A percentile compares a stretch with the other conserved stretches of the same genome.
These are phyloP conservation scores for Fusarium sp. DNA, from an alignment of 2,329 filamentous ascomycete species.

Conservation along the genomic window DNA sequence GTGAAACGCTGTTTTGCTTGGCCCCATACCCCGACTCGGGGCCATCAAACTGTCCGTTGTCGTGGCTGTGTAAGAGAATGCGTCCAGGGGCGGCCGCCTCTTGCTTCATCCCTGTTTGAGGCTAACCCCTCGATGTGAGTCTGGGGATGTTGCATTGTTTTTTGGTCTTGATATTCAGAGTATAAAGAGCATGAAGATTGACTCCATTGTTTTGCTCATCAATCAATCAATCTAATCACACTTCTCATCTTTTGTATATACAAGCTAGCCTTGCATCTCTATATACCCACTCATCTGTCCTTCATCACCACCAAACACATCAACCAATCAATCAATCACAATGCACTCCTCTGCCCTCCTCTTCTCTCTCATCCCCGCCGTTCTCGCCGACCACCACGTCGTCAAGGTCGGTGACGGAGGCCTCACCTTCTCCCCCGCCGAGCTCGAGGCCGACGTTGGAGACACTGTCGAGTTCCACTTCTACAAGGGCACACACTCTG, in stretches of 20 bases:
- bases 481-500: constrained; percentile 63
- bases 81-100: constrained; percentile 22
- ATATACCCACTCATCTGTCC: not conserved
- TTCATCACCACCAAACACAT: not conserved
- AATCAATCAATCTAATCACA: not conserved
- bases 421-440: constrained; percentile 60
- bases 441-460: constrained; percentile 59
- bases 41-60: constrained; percentile 29
- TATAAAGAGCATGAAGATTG: not conserved
- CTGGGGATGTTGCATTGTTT: not conserved
- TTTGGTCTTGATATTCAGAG: not conserved
- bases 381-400: constrained; percentile 17
- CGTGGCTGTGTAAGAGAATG: constrained; percentile 21
- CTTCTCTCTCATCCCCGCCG: constrained; percentile 22
- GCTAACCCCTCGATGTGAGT: constrained; percentile 7
- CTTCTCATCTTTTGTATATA: not conserved
- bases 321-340: not conserved
- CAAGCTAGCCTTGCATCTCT: not conserved
- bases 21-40: constrained; percentile 13
- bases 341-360: constrained; percentile 33
- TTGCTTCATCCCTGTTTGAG: constrained; percentile 34
- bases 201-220: not conserved
- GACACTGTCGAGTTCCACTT: constrained; percentile 57
- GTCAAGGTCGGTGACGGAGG: constrained; percentile 41
- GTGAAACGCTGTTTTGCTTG: constrained; percentile 6